phyloP scores from a whole-genome alignment of 352 stramenopile genomes.

The Phytophthora crassamura region DNA sequence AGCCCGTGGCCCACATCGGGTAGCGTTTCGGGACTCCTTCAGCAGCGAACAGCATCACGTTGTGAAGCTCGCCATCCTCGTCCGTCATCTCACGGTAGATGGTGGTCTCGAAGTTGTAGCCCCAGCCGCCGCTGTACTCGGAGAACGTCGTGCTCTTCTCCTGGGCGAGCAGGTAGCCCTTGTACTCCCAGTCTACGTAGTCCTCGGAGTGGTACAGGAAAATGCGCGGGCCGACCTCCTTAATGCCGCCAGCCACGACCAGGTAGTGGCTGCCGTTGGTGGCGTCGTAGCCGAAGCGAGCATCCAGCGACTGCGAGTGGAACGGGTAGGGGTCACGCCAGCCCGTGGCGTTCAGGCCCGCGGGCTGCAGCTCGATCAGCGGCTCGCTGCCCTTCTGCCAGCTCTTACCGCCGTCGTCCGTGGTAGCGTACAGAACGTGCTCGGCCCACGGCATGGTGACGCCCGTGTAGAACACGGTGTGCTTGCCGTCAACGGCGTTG shows the following conservation, averaged over 20 bases:
- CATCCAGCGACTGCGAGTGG: too few relatives aligned
- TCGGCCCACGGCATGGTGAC: too few relatives aligned
- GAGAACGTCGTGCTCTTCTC: constrained; percentile 75
- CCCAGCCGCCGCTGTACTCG: constrained; percentile 60
- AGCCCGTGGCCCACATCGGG: constrained; percentile 68
- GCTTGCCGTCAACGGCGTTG: too few relatives aligned
- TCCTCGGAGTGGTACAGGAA: constrained; percentile 71
- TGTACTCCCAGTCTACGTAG: constrained; percentile 71
- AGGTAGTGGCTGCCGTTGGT: constrained; percentile 58
- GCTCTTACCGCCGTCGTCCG: too few relatives aligned
- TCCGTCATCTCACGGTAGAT: constrained; percentile 69
- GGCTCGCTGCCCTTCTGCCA: too few relatives aligned
- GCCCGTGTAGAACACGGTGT: too few relatives aligned
- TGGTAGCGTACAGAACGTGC: too few relatives aligned
- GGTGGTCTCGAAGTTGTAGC: constrained; percentile 74
- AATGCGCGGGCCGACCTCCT: constrained; percentile 58
- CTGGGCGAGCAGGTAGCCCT: constrained; percentile 61
- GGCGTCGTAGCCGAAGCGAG: constrained; percentile 35
- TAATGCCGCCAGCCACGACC: constrained; percentile 59
- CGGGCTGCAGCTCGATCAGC: too few relatives aligned
- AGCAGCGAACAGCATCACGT: too few relatives aligned
- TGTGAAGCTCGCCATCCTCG: too few relatives aligned
- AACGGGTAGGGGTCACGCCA: too few relatives aligned
- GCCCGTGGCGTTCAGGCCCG: too few relatives aligned
- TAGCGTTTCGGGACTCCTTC: constrained; percentile 58